Evolutionary conservation across 306 rosid species (phyloP).

Genomic region (Prunus kanzakura): DNA sequence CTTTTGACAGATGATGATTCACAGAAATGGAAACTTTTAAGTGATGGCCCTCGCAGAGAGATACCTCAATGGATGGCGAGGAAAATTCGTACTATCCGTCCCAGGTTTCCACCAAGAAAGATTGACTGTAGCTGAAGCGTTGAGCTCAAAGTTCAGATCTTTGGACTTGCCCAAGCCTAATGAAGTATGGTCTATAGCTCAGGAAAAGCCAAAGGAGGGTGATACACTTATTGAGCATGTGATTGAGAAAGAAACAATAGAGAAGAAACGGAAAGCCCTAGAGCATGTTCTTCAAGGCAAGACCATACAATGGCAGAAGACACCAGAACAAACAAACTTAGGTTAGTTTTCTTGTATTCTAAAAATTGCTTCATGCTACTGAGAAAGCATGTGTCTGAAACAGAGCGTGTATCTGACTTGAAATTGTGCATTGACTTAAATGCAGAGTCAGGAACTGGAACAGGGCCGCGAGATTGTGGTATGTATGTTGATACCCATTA

Average conservation of each 20-base stretch:
- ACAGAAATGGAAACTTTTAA: constrained; percentile 72
- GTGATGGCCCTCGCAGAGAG: constrained; percentile 76
- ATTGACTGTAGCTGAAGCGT: constrained; percentile 52
- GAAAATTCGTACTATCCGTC: constrained; percentile 57
- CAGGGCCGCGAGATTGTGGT: constrained; percentile 83
- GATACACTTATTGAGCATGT: constrained; percentile 57
- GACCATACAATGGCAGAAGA: constrained; percentile 50
- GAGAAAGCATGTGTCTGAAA: constrained; percentile 11
- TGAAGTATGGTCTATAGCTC: constrained; percentile 79
- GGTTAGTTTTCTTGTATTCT: constrained; percentile 42
- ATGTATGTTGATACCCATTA: constrained; percentile 24
- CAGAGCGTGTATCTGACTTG: neutral
- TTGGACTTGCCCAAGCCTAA: constrained; percentile 65
- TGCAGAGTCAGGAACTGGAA: constrained; percentile 83
- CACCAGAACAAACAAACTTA: constrained; percentile 52
- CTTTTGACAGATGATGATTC: constrained; percentile 61
- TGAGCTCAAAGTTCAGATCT: constrained; percentile 55
- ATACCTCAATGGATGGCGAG: constrained; percentile 87
- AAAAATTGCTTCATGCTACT: constrained; percentile 17
- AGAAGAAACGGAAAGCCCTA: constrained; percentile 63
- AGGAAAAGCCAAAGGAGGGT: constrained; percentile 67
- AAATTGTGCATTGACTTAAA: constrained; percentile 23
- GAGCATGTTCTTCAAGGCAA: constrained; percentile 54
- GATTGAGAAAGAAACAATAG: constrained; percentile 56
- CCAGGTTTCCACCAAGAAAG: constrained; percentile 73